Base-by-base conservation (phyloP, 441 rosid genomes). In the Arabidopsis hybrid region DNA sequence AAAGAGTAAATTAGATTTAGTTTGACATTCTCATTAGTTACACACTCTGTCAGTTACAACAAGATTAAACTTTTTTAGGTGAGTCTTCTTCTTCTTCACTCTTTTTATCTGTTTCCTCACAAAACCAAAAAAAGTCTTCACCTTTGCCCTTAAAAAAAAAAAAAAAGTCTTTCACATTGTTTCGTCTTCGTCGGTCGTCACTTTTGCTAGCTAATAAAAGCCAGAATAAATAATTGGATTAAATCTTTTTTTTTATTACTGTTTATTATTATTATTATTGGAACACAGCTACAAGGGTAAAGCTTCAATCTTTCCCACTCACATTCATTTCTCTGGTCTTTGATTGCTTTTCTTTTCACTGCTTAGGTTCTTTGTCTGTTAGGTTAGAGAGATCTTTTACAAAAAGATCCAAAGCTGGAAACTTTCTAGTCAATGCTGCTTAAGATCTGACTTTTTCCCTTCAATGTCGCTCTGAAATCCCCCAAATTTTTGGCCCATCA, bases 401-500 rank as follows among this genome's bases (percentile, higher is more conserved):
- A 55, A 70, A 38, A 43, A 50, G 69, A 61, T 78, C 80, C 46
- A 77, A 65, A 71, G 72, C 68, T 21, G 12, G 45, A 39, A 14
- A 36, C 11, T 65, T 71, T 65, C 38, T 17, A 71, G 76, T 50
- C 76, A 77, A 71, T 77, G 80, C 72, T 59, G 80, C 46, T 65
- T 13, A 39, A 77, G 80, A 77, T 77, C 80, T 71, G 68, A 59
- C 68, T 8, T 34, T 71, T 60, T 46, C 72, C 72, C 58, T 66
- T 73, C 87, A 86, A 77, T 77, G 92, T 79, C 50, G 68, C 71
- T 71, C 80, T 69, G 83, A 82, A 64, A 55, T 59, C 76, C 26
- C 50, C 35, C 3, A 74, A 83, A 81, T 84, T 55, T 8, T 74
- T 74, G 75, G 82, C 32, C 89, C 74, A 64, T 66, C 86, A 69